Evolutionary conservation across 805 yeast species (phyloP), one percentile per base, ranked within the genome.

Genomic region (Metschnikowia reukaufii): DNA sequence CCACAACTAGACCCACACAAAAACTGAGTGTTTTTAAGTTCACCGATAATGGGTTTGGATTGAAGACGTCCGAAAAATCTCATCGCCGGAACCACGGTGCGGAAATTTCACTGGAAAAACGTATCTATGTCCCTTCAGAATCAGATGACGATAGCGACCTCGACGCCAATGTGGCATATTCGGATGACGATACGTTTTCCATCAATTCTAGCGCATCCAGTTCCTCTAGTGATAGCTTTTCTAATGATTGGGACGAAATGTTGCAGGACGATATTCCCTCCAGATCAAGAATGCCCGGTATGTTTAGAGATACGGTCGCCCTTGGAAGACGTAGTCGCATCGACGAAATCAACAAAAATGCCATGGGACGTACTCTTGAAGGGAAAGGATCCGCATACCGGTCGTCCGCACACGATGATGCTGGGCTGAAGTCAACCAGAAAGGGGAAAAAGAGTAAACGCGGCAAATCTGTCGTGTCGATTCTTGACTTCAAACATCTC

Each of bases 221-320:
- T 3, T 58, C 72, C 12, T 76, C 82, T 4, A 80, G 76, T 49
- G 88, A 80, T 36, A 82, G 86, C 55, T 77, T 83, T 49, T 72
- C 80, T 3, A 81, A 84, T 54, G 89, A 85, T 54, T 81, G 86
- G 82, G 85, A 83, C 49, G 84, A 80, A 50, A 73, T 84, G 39
- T 62, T 83, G 18, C 79, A 77, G 45, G 77, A 78, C 45, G 89
- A 84, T 56, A 68, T 80, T 9, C 69, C 72, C 4, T 66, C 72
- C 13, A 63, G 84, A 48, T 68, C 78, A 0, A 72, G 79, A 41
- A 66, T 80, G 5, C 85, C 89, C 0, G 79, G 81, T 1, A 58
- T 78, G 36, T 65, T 76, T 51, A 63, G 68, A 43, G 66, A 73
- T 1, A 67, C 73, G 7, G 68, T 67, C 1, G 76, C 76, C 0